phyloP scores from a whole-genome alignment of 352 stramenopile genomes.

The Pythium aquatile region DNA sequence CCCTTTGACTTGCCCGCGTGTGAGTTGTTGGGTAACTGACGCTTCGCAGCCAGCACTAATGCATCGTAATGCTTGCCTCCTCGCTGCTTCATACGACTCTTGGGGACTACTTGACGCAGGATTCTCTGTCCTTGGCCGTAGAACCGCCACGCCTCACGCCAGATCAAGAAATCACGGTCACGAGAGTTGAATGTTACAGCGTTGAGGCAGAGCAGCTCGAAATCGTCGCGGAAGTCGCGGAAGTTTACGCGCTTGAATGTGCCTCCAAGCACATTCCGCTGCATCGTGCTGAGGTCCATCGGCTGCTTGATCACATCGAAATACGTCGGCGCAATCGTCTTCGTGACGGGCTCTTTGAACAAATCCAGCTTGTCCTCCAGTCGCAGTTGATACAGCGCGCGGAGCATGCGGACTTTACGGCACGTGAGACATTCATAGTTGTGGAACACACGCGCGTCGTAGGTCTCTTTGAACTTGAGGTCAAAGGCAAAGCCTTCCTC shows the following conservation, averaged over 20 bases:
- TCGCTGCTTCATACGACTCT: slow-evolving; percentile 74
- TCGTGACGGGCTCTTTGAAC: slow-evolving; percentile 94
- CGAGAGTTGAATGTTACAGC: slow-evolving; percentile 95
- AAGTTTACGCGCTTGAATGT: slow-evolving; percentile 76
- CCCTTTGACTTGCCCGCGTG: slow-evolving; percentile 46
- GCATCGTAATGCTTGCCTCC: slow-evolving; percentile 71
- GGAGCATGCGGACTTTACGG: slow-evolving; percentile 72
- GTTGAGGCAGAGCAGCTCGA: slow-evolving; percentile 96
- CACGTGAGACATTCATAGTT: slow-evolving; percentile 87
- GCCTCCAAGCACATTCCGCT: slow-evolving; percentile 60
- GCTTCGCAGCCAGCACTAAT: slow-evolving; percentile 67
- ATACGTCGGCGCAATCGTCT: slow-evolving; percentile 92
- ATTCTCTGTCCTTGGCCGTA: slow-evolving; percentile 81
- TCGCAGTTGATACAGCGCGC: slow-evolving; percentile 55
- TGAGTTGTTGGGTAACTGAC: slow-evolving; percentile 84
- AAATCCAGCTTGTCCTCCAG: slow-evolving; percentile 86
- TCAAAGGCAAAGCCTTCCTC: slow-evolving; percentile 66
- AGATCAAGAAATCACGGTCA: slow-evolving; percentile 87
- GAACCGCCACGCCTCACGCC: slow-evolving; percentile 92
- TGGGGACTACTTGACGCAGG: slow-evolving; percentile 69
- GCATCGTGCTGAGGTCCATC: slow-evolving; percentile 93
- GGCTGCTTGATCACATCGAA: slow-evolving; percentile 91
- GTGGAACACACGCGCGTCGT: slow-evolving; percentile 67
- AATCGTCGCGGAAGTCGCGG: slow-evolving; percentile 86
- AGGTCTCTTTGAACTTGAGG: slow-evolving; percentile 59